phyloP scores from a whole-genome alignment of 768 basidiomycete genomes.

The Russula ochroleuca region DNA sequence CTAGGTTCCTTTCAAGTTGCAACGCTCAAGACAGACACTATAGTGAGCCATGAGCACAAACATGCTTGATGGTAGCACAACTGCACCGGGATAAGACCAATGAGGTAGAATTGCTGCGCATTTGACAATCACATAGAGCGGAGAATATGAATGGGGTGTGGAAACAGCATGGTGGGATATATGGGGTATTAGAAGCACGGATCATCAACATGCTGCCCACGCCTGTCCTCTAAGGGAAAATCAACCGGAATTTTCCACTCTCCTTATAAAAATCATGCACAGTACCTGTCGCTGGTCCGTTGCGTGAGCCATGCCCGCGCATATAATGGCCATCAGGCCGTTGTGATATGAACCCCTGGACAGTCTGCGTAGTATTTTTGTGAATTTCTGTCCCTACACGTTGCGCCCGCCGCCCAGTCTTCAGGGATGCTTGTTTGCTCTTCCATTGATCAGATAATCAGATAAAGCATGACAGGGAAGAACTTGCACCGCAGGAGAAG shows the following conservation, averaged over 20 bases:
- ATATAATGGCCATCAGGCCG: background rate
- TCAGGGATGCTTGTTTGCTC: background rate
- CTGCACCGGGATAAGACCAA: background rate
- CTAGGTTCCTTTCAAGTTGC: background rate
- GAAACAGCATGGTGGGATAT: slow-evolving; percentile 5
- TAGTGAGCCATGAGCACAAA: background rate
- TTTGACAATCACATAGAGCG: background rate
- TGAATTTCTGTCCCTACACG: background rate
- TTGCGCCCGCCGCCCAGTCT: background rate
- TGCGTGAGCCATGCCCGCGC: background rate
- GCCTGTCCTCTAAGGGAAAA: no score
- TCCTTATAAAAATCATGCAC: background rate
- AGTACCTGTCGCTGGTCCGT: background rate
- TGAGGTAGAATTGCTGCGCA: background rate
- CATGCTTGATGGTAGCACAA: background rate
- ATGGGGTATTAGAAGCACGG: background rate
- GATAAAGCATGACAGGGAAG: background rate
- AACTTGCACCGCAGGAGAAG: no score
- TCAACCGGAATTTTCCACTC: background rate
- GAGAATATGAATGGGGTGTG: background rate
- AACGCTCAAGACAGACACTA: background rate
- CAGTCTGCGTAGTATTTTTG: background rate
- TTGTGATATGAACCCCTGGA: background rate
- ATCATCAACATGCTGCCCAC: slow-evolving; percentile 9
- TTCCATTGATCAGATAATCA: background rate